Conservation (phyloP, 1,139 yeast genomes). For the Blastobotrys elegans region DNA sequence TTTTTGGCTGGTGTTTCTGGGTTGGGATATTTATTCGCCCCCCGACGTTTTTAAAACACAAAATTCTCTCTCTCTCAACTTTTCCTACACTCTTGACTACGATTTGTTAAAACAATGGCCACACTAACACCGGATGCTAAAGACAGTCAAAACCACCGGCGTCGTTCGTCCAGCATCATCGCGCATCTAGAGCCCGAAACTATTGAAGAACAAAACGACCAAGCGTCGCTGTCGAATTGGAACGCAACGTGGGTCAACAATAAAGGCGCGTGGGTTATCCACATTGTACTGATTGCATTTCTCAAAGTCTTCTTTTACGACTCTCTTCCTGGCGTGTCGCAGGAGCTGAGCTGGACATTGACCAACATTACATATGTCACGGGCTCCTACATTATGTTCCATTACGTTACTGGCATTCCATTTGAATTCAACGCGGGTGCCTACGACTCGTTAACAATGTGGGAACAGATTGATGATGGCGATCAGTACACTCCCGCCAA, state of each 20-base stretch:
- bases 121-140: slow-evolving; percentile 2
- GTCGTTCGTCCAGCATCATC: slow-evolving; percentile 66
- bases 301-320: slow-evolving; percentile 66
- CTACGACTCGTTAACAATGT: slow-evolving; percentile 91
- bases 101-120: slow-evolving; percentile 1
- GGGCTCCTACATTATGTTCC: slow-evolving; percentile 95
- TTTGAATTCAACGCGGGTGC: slow-evolving; percentile 97
- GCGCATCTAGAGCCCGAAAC: slow-evolving; percentile 87
- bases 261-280: slow-evolving; percentile 88
- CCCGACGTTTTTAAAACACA: not conserved
- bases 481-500: slow-evolving; percentile 96
- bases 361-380: slow-evolving; percentile 85
- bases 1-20: too few species aligned
- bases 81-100: not conserved
- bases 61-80: not conserved
- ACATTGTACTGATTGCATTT: slow-evolving; percentile 71
- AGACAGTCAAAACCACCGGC: slow-evolving; percentile 23
- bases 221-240: slow-evolving; percentile 78
- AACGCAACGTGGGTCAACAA: slow-evolving; percentile 96
- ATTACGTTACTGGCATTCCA: slow-evolving; percentile 93
- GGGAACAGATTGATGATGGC: slow-evolving; percentile 98
- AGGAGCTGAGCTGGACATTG: slow-evolving; percentile 89
- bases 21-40: not conserved
- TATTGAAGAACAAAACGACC: slow-evolving; percentile 88
- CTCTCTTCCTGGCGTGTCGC: slow-evolving; percentile 67